These are phyloP conservation scores for Pharnaceum exiguum DNA, from an alignment of 148 eudicot genomes.

Conservation along the genomic window DNA sequence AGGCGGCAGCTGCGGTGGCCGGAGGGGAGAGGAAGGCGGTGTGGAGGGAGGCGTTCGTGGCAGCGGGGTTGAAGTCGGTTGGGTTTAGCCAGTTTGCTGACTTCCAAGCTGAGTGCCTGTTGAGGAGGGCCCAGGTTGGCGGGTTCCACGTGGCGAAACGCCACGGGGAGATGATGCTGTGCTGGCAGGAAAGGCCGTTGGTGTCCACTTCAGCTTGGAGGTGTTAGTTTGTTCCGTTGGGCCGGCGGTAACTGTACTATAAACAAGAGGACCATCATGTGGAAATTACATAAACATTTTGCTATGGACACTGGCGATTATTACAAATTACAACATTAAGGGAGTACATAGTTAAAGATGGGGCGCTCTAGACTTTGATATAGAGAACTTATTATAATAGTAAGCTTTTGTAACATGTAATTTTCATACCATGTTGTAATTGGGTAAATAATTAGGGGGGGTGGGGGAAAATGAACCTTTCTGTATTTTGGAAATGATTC, in stretches of 20 bases:
- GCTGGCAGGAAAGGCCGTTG: slow-evolving; percentile 77
- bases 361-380: too few relatives aligned
- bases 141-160: slow-evolving; percentile 88
- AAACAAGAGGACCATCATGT: too few relatives aligned
- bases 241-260: background rate
- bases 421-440: slow-evolving; percentile 5
- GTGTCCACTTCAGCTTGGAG: slow-evolving; percentile 91
- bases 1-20: slow-evolving; percentile 46
- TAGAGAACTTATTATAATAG: too few relatives aligned
- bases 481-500: too few relatives aligned
- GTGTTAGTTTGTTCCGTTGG: slow-evolving; percentile 28
- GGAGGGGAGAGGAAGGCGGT: slow-evolving; percentile 35
- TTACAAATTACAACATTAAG: too few relatives aligned
- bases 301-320: too few relatives aligned
- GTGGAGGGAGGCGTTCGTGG: slow-evolving; percentile 67
- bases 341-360: too few relatives aligned
- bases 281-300: too few relatives aligned
- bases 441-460: slow-evolving; percentile 4
- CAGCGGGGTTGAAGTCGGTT: slow-evolving; percentile 63
- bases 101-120: slow-evolving; percentile 76
- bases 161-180: slow-evolving; percentile 87
- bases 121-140: slow-evolving; percentile 62
- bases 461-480: too few relatives aligned
- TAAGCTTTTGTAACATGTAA: background rate
- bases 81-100: slow-evolving; percentile 80